Percentiles rank a stretch among this genome's conserved stretches.
Conservation (phyloP, 2,329 filamentous ascomycete species). For the Akanthomyces uredinophilus region DNA sequence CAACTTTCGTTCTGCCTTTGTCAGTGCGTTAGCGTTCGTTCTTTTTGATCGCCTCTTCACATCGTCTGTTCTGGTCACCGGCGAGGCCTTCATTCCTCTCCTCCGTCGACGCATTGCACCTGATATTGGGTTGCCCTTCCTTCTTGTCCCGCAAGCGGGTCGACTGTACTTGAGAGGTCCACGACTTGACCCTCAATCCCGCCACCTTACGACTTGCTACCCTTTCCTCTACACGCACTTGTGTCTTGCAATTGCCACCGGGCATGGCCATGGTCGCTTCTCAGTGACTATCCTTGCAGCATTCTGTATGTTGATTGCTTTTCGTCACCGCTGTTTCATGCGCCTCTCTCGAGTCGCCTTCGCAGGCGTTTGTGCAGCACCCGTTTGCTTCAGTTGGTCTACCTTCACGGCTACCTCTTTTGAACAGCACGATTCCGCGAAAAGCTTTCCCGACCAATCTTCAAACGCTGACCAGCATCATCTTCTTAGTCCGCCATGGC, state of each 20-base stretch:
- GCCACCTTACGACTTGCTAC: not conserved
- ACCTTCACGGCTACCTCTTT: not conserved
- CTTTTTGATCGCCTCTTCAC: not conserved
- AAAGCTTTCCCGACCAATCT: not conserved
- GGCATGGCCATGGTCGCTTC: constrained; percentile 12
- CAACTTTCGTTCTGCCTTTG: constrained; percentile 11
- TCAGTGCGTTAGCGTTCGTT: constrained; percentile 1
- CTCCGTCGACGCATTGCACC: not conserved
- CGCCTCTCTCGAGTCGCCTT: not conserved
- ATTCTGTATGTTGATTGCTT: not conserved
- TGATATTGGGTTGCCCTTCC: not conserved
- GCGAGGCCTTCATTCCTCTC: not conserved
- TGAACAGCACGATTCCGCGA: not conserved
- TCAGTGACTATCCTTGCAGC: constrained; percentile 1
- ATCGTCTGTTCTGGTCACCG: not conserved
- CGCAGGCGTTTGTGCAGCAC: not conserved
- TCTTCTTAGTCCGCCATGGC: constrained; percentile 29
- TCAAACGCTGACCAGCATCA: not conserved
- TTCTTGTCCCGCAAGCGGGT: constrained; percentile 1
- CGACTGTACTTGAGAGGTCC: not conserved
- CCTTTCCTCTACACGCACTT: not conserved
- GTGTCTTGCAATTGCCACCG: constrained; percentile 11
- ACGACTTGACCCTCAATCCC: constrained; percentile 1
- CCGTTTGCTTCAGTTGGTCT: not conserved
- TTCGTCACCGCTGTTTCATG: not conserved